phyloP scores from a whole-genome alignment of 2,329 filamentous ascomycete species.

The Chrysoporthe deuterocubensis region DNA sequence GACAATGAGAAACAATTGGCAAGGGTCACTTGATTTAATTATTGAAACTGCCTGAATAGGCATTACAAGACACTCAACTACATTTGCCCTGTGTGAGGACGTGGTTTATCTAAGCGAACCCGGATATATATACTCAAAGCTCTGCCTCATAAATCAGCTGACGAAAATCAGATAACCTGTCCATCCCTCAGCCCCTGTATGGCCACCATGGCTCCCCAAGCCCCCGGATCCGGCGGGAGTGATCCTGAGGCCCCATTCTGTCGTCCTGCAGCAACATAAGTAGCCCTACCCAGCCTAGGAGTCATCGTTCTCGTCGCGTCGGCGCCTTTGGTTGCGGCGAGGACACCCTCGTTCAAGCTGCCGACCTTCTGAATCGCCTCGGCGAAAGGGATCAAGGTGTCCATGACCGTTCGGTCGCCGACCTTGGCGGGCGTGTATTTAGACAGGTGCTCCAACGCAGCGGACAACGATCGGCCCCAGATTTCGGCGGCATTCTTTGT shows the following conservation, averaged over 20 bases:
- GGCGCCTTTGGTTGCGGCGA: conserved; percentile 62
- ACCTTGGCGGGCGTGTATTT: conserved; percentile 59
- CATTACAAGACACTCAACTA: not conserved
- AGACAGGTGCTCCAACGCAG: conserved; percentile 50
- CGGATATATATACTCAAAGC: not conserved
- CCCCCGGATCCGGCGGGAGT: conserved; percentile 70
- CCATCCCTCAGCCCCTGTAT: conserved; percentile 44
- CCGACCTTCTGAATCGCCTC: conserved; percentile 49
- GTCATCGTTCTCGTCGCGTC: conserved; percentile 67
- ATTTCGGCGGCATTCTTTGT: conserved; percentile 41
- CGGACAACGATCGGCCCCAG: conserved; percentile 48
- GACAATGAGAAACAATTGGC: not conserved
- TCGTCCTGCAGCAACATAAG: conserved; percentile 64
- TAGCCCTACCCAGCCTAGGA: conserved; percentile 68
- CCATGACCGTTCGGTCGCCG: conserved; percentile 62
- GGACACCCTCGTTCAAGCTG: conserved; percentile 58
- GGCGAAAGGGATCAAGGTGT: conserved; percentile 59
- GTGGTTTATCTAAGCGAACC: not conserved
- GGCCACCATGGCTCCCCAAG: conserved; percentile 68
- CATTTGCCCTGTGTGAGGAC: not conserved
- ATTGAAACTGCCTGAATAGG: not conserved
- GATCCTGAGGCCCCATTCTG: conserved; percentile 35
- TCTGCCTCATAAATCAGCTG: not conserved
- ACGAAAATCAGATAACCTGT: not conserved
- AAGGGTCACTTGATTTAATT: not conserved